Evolutionary conservation across 176 grass and related monocot genomes (phyloP).

Genomic region (Cenchrus fungigraminus): DNA sequence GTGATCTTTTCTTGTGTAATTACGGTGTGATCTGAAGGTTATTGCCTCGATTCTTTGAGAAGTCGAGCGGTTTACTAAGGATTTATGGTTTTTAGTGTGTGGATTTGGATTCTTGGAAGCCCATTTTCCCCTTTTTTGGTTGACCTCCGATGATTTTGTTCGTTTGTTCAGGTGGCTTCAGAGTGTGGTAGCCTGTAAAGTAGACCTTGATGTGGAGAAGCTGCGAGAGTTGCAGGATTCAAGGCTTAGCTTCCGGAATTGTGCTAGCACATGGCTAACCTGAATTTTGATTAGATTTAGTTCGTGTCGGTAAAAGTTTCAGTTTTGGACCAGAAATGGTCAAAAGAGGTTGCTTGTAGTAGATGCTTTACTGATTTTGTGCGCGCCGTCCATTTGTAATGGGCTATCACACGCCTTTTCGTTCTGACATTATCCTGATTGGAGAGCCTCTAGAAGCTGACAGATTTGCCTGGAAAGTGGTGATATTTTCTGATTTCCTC

Average conservation of each 20-base stretch:
- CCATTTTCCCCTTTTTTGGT: not conserved
- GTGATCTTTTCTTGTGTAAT: not conserved
- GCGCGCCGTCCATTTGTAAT: not conserved
- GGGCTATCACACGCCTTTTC: not conserved
- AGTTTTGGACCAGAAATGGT: not conserved
- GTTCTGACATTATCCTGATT: not conserved
- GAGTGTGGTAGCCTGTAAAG: not conserved
- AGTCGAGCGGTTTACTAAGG: not conserved
- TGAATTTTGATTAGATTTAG: conserved; percentile 23
- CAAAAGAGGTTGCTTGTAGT: not conserved
- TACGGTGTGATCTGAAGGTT: conserved; percentile 37
- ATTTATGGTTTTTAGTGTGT: not conserved
- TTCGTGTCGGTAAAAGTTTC: not conserved
- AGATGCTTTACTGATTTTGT: conserved; percentile 15
- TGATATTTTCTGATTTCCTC: not conserved
- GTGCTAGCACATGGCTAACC: not conserved
- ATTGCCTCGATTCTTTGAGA: not conserved
- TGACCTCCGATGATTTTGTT: not conserved
- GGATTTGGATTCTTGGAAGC: conserved; percentile 10
- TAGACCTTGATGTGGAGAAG: not conserved
- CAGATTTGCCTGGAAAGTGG: conserved; percentile 7
- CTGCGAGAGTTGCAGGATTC: not conserved
- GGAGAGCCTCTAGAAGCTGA: not conserved
- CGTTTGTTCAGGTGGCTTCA: not conserved
- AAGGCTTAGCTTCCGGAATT: conserved; percentile 1